A percentile compares a stretch with the other conserved stretches of the same genome.
phyloP scores from a whole-genome alignment of 257 asterid species.

The Plantago ovata region DNA sequence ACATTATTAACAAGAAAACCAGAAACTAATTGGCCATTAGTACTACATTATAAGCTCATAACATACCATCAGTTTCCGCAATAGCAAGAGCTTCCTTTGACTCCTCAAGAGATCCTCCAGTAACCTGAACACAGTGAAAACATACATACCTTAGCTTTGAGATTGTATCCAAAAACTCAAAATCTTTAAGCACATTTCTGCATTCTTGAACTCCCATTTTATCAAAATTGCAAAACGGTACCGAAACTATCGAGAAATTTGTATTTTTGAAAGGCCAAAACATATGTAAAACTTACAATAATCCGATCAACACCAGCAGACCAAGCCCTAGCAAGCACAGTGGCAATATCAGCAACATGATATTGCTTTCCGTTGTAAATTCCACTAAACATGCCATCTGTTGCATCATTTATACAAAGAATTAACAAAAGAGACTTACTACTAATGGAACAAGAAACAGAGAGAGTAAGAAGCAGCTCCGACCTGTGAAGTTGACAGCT shows the following conservation, averaged over 20 bases:
- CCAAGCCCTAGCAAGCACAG: constrained; percentile 95
- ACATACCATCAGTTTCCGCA: constrained; percentile 90
- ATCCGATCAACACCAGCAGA: constrained; percentile 89
- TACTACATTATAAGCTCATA: constrained; percentile 5
- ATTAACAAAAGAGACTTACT: neutral
- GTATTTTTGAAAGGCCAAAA: constrained; percentile 1
- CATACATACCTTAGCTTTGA: constrained; percentile 11
- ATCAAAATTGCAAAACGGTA: too few relatives aligned
- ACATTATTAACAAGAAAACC: constrained; percentile 2
- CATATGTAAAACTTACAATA: constrained; percentile 37
- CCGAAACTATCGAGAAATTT: too few relatives aligned
- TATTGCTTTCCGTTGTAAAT: constrained; percentile 85
- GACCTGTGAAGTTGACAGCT: constrained; percentile 96
- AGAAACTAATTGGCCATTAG: neutral
- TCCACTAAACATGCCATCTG: constrained; percentile 95
- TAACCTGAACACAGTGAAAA: constrained; percentile 48
- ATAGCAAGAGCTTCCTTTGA: constrained; percentile 93
- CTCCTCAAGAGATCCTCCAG: constrained; percentile 94
- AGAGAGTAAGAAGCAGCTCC: constrained; percentile 3
- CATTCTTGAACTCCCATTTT: too few relatives aligned
- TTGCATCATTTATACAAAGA: constrained; percentile 6
- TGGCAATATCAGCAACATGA: constrained; percentile 72
- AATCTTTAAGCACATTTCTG: neutral
- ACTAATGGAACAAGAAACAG: neutral
- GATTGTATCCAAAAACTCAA: neutral